Evolutionary conservation across 2,329 filamentous ascomycete genomes (phyloP).

Genomic region (Beauveria scarabaeidicola): DNA sequence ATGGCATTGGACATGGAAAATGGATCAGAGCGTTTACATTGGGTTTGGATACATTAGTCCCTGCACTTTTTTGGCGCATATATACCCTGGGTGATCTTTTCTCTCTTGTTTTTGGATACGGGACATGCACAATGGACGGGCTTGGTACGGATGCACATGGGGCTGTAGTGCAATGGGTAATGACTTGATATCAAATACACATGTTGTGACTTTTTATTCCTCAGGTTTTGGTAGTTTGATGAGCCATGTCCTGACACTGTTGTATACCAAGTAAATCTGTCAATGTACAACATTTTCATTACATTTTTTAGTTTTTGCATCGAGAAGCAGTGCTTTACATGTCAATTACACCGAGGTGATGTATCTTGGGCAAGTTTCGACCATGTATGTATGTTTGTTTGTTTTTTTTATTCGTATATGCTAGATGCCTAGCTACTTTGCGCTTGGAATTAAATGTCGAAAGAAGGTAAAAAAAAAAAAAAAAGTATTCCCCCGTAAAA

Average conservation of each 20-base stretch:
- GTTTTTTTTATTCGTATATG: neutral
- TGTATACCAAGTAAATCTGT: no score
- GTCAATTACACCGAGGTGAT: no score
- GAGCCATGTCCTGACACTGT: no score
- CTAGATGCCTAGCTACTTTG: neutral
- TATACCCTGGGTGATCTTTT: slow-evolving; percentile 3
- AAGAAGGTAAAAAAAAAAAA: neutral
- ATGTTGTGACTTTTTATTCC: neutral
- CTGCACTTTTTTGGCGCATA: slow-evolving; percentile 1
- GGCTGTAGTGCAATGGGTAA: neutral
- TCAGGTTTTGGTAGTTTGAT: no score
- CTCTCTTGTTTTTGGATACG: neutral
- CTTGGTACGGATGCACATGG: neutral
- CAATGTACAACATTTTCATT: no score
- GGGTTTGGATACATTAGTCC: neutral
- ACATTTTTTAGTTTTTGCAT: neutral
- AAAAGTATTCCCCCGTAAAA: neutral
- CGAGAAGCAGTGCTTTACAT: no score
- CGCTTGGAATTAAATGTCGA: slow-evolving; percentile 5
- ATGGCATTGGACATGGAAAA: neutral
- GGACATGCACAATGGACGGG: neutral
- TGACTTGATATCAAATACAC: neutral
- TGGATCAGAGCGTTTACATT: neutral
- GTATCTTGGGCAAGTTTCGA: neutral
- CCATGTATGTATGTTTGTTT: neutral